Percentiles rank a stretch among this genome's conserved stretches.
These are phyloP conservation scores for Deakozyma indianensis DNA, from an alignment of 805 yeast species.

Conservation along the genomic window DNA sequence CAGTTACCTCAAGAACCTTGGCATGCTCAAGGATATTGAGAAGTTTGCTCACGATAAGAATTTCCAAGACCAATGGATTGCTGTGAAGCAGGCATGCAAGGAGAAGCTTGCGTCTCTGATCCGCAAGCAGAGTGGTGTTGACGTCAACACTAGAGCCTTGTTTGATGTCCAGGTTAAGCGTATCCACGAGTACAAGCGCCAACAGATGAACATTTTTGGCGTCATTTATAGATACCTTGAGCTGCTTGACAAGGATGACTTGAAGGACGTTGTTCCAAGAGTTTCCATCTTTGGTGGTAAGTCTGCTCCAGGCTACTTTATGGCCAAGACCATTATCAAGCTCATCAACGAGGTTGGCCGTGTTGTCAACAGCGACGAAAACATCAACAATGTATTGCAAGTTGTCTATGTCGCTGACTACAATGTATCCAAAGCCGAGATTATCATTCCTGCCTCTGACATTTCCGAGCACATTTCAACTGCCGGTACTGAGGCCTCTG, in stretches of 20 bases:
- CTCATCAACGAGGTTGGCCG: constrained; percentile 68
- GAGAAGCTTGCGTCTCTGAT: constrained; percentile 49
- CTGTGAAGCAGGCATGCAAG: constrained; percentile 59
- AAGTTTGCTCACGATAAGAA: constrained; percentile 50
- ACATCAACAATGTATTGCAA: constrained; percentile 61
- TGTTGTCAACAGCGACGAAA: constrained; percentile 66
- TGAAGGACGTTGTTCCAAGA: constrained; percentile 51
- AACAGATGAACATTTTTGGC: constrained; percentile 84
- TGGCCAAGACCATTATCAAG: constrained; percentile 84
- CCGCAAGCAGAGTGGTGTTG: constrained; percentile 47
- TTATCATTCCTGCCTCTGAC: constrained; percentile 81
- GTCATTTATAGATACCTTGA: constrained; percentile 69
- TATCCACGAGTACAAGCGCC: constrained; percentile 92
- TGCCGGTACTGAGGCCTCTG: constrained; percentile 95
- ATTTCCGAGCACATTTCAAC: constrained; percentile 89
- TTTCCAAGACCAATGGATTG: constrained; percentile 58
- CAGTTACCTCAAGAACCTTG: constrained; percentile 54
- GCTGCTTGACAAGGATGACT: constrained; percentile 51
- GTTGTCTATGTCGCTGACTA: constrained; percentile 86
- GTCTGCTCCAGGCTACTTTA: constrained; percentile 95
- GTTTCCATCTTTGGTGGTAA: constrained; percentile 85
- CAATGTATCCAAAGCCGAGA: constrained; percentile 87
- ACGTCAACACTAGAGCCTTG: constrained; percentile 56
- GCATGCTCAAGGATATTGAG: constrained; percentile 51
- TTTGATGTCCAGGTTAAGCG: constrained; percentile 91